Percentiles rank a stretch among this genome's conserved stretches.
These are phyloP conservation scores for Suillus occidentalis DNA, from an alignment of 768 basidiomycete genomes.

Conservation along the genomic window DNA sequence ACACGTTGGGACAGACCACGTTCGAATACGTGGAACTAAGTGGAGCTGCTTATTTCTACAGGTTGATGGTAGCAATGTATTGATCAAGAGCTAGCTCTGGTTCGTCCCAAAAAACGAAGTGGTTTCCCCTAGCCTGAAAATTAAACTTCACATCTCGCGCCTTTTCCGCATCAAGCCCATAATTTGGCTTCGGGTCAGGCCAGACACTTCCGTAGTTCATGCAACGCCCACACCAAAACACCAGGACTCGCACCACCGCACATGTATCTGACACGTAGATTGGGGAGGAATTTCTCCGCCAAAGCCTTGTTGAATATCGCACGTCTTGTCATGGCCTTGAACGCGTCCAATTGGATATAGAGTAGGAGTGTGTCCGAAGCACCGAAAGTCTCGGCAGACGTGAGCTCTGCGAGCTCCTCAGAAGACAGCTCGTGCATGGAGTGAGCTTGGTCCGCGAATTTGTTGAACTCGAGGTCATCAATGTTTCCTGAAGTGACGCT, in stretches of 20 bases:
- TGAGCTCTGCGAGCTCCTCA: conserved; percentile 6
- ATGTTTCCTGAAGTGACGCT: conserved; percentile 1
- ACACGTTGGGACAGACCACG: too few species aligned
- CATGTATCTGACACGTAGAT: conserved; percentile 5
- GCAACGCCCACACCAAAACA: not conserved
- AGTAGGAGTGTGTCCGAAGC: not conserved
- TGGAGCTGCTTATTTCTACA: not conserved
- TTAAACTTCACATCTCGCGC: not conserved
- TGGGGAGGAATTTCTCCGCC: conserved; percentile 9
- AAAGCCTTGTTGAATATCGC: conserved; percentile 7
- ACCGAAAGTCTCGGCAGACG: conserved; percentile 1
- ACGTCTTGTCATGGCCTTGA: not conserved
- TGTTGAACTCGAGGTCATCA: conserved; percentile 8
- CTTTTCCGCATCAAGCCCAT: not conserved
- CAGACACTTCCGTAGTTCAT: conserved; percentile 5
- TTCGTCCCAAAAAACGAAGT: not conserved
- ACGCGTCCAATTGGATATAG: not conserved
- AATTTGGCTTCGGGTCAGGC: not conserved
- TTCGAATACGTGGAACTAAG: too few species aligned
- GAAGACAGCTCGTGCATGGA: conserved; percentile 5
- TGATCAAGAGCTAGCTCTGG: not conserved
- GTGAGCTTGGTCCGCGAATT: not conserved
- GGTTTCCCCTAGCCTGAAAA: not conserved
- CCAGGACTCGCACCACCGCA: conserved; percentile 3
- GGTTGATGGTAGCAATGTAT: not conserved